phyloP scores from a whole-genome alignment of 495 filamentous ascomycete genomes.

The Aspergillus panamensis region DNA sequence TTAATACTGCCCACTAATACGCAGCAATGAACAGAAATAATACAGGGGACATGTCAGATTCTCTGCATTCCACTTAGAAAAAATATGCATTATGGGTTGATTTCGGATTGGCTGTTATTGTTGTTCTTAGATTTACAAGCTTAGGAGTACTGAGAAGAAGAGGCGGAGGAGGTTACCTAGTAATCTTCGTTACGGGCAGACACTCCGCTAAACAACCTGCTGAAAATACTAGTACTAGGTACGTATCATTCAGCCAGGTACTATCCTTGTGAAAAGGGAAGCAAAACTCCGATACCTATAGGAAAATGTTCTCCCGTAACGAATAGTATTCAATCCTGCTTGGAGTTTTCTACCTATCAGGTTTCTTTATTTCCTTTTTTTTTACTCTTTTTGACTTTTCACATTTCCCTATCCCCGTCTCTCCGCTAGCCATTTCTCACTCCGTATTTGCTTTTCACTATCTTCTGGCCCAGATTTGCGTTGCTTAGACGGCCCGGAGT shows the following conservation, averaged over 20 bases:
- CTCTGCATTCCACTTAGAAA: background rate
- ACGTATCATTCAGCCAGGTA: background rate
- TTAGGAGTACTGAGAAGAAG: too few species aligned
- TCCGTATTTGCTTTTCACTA: background rate
- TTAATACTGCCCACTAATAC: constrained; percentile 1
- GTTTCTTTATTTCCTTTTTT: background rate
- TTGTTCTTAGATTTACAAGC: too few species aligned
- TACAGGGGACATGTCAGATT: background rate
- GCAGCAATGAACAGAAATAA: background rate
- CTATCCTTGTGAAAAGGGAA: background rate
- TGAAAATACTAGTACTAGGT: background rate
- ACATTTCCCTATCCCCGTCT: background rate
- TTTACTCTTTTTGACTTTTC: background rate
- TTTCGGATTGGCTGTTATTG: background rate
- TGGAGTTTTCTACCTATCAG: background rate
- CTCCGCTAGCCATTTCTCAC: background rate
- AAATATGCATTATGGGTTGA: background rate
- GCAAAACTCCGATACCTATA: background rate
- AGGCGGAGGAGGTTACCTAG: background rate
- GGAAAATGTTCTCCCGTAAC: background rate
- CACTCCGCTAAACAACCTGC: background rate
- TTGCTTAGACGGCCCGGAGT: constrained; percentile 31
- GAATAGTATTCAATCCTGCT: background rate
- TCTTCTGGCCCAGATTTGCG: constrained; percentile 19
- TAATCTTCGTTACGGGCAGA: background rate